phyloP scores from a whole-genome alignment of 2,329 filamentous ascomycete genomes.

The Fusarium setosum region DNA sequence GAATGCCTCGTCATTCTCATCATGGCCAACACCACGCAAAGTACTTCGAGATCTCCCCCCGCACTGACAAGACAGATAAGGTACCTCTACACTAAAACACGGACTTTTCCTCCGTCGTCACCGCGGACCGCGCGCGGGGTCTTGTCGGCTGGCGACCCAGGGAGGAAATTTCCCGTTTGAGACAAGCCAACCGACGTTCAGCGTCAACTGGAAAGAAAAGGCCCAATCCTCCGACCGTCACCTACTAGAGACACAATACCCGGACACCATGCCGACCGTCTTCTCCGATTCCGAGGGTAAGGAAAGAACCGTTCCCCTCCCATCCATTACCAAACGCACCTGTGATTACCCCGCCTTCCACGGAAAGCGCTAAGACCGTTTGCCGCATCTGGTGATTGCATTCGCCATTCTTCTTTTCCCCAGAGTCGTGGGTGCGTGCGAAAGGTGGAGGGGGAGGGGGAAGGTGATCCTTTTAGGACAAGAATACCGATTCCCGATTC shows the following conservation, averaged over 20 bases:
- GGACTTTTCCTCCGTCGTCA: constrained; percentile 28
- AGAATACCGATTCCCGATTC: constrained; percentile 28
- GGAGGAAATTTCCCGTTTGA: constrained; percentile 38
- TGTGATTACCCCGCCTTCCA: constrained; percentile 12
- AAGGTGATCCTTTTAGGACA: background rate
- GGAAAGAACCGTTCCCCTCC: background rate
- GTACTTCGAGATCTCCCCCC: constrained; percentile 14
- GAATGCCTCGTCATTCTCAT: background rate
- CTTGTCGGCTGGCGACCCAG: constrained; percentile 19
- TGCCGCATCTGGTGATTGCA: background rate
- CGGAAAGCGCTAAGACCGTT: constrained; percentile 3
- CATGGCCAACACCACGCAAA: background rate
- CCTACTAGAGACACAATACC: constrained; percentile 25
- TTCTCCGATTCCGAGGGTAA: constrained; percentile 27
- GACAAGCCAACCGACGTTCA: constrained; percentile 20
- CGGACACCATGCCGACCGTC: constrained; percentile 32
- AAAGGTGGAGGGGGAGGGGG: background rate
- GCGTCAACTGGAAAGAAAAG: background rate
- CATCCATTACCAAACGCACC: constrained; percentile 7
- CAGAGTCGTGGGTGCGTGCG: background rate
- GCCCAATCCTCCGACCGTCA: constrained; percentile 1
- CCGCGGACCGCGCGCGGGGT: constrained; percentile 7
- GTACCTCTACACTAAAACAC: constrained; percentile 23
- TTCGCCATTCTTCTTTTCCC: background rate
- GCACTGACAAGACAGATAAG: constrained; percentile 16